Base-by-base conservation (phyloP, 2,329 filamentous ascomycete species). In the Venturia nashicola region DNA sequence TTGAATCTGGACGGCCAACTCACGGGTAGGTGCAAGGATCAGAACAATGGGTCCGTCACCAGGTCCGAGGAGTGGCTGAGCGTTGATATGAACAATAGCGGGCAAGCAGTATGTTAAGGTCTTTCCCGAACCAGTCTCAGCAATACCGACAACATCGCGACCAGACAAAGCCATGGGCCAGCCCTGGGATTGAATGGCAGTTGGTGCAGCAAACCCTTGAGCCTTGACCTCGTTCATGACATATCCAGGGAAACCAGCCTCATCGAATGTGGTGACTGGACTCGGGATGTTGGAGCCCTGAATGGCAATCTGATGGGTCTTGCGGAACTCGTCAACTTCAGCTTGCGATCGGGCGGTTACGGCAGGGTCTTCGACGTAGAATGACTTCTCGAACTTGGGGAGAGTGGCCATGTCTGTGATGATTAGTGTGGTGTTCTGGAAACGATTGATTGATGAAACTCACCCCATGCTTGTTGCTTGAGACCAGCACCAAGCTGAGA, bases 131-230 rank as follows among this genome's bases (percentile, higher is more conserved):
- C 94, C 94, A 65, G 94, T 99, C 83, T 99, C 94, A 72, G 94
- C 94, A 80, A 99, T 96, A 86, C 94, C 94, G 72, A 97, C 93
- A 66, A 97, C 93, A 76, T 99, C 94, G 71, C 94, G 93, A 80
- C 94, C 94, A 70, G 93, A 95, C 61, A 99, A 86, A 73, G 94
- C 92, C 94, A 97, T 97, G 67, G 94, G 94, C 94, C 94, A 97
- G 68, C 94, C 94, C 76, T 97, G 94, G 20, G 93, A 95, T 79
- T 99, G 94, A 76, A 99, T 97, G 68, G 94, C 88, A 51, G 94
- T 99, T 46, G 94, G 94, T 64, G 87, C 88, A 67, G 89, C 85
- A 78, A 99, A 99, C 55, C 94, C 94, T 79, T 97, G 93, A 32
- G 91, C 90, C 85, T 99, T 99, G 74, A 99, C 94, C 76, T 99